Evolutionary conservation across 148 eudicot genomes (phyloP).

Genomic region (Silene latifolia): DNA sequence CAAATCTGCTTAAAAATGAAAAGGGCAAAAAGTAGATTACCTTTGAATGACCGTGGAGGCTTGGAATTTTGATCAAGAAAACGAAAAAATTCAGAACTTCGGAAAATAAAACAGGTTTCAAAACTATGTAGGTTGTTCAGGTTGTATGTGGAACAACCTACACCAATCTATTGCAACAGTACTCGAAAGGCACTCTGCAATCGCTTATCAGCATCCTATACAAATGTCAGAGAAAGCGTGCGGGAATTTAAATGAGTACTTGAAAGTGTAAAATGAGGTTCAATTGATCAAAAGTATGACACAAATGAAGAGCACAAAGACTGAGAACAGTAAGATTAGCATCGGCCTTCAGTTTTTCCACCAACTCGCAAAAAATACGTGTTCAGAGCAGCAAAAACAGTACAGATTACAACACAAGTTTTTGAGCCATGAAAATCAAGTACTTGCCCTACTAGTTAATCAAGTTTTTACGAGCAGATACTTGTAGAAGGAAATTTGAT

Average conservation of each 20-base stretch:
- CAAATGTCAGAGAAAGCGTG: not conserved
- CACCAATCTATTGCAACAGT: not conserved
- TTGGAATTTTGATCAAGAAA: too few relatives aligned
- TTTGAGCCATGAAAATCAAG: too few relatives aligned
- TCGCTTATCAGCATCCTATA: not conserved
- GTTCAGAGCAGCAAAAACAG: too few relatives aligned
- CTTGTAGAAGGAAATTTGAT: too few relatives aligned
- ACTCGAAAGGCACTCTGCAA: not conserved
- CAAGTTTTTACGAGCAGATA: too few relatives aligned
- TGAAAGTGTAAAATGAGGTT: not conserved
- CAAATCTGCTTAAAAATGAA: not conserved
- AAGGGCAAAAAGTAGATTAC: not conserved
- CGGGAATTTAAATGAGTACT: not conserved
- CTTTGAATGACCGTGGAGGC: not conserved
- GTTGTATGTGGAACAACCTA: not conserved
- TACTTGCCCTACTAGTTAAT: too few relatives aligned
- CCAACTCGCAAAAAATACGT: not conserved
- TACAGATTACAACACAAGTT: not conserved
- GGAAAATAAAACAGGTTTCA: not conserved
- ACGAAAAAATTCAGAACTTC: not conserved
- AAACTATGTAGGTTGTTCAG: not conserved
- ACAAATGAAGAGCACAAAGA: not conserved
- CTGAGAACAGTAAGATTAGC: not conserved
- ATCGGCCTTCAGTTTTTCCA: not conserved
- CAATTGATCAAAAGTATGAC: not conserved